A percentile compares a stretch with the other conserved stretches of the same genome.
Evolutionary conservation across 257 asterid genomes (phyloP).

Genomic region (Solanum pennellii): DNA sequence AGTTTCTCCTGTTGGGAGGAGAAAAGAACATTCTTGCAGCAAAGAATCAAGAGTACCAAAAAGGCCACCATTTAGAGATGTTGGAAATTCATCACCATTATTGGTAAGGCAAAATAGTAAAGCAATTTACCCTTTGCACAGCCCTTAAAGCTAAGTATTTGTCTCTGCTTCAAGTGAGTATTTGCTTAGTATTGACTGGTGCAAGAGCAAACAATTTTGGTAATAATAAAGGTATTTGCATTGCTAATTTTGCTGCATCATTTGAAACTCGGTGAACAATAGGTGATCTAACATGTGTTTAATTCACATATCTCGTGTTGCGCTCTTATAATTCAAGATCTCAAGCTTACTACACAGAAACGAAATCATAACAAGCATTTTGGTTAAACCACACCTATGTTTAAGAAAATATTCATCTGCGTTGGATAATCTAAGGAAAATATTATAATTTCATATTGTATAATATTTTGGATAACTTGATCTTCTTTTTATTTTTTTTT

Average conservation of each 20-base stretch:
- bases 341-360: not conserved
- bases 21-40: conserved; percentile 4
- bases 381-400: not conserved
- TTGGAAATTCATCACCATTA: conserved; percentile 35
- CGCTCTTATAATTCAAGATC: not conserved
- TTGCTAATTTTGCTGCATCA: not conserved
- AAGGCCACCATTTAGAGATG: conserved; percentile 36
- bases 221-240: not conserved
- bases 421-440: not conserved
- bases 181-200: not conserved
- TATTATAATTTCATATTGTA: too few relatives aligned
- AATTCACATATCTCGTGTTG: not conserved
- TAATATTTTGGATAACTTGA: too few relatives aligned
- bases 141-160: conserved; percentile 3
- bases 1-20: conserved; percentile 8
- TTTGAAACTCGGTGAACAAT: not conserved
- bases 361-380: not conserved
- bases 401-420: not conserved
- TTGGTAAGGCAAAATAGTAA: conserved; percentile 15
- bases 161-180: not conserved
- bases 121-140: conserved; percentile 16
- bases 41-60: not conserved
- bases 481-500: too few relatives aligned
- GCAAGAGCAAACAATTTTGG: not conserved
- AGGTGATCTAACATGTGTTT: not conserved